Evolutionary conservation across 73 alveolate genomes (phyloP).

Genomic region (Paramecium bursaria): DNA sequence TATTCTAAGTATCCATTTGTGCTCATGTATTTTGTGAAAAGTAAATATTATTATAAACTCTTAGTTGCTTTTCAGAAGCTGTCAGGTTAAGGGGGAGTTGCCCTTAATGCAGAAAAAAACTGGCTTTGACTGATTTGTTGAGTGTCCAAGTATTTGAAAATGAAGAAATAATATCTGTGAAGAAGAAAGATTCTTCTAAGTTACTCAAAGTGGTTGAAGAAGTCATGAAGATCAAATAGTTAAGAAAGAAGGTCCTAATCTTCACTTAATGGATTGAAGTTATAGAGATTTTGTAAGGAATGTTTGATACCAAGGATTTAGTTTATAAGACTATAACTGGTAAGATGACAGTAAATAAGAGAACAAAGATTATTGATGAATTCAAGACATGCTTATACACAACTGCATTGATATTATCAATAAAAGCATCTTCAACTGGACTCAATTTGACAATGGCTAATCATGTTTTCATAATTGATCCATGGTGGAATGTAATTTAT

Average conservation of each 20-base stretch:
- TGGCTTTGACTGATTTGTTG: neutral
- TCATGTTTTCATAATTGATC: constrained; percentile 65
- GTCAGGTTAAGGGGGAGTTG: constrained; percentile 3
- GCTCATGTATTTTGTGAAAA: constrained; percentile 32
- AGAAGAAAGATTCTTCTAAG: constrained; percentile 37
- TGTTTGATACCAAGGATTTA: constrained; percentile 34
- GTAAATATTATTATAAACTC: too few relatives aligned
- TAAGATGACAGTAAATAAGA: constrained; percentile 58
- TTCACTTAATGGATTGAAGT: constrained; percentile 67
- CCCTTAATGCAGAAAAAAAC: constrained; percentile 22
- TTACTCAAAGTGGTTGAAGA: constrained; percentile 14
- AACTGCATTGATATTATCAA: constrained; percentile 53
- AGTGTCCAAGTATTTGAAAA: neutral
- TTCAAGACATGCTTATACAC: neutral
- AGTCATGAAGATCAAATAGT: neutral
- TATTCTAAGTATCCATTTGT: neutral
- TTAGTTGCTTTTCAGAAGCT: constrained; percentile 23
- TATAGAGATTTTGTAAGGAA: constrained; percentile 17
- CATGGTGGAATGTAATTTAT: constrained; percentile 72
- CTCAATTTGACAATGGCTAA: constrained; percentile 65
- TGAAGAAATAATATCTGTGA: neutral
- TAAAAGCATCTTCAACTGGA: constrained; percentile 64
- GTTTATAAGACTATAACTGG: constrained; percentile 23
- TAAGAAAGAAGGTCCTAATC: constrained; percentile 35
- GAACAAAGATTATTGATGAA: constrained; percentile 41